Conservation (phyloP, 129 eudicot species). For the Heracleum sosnowskyi region DNA sequence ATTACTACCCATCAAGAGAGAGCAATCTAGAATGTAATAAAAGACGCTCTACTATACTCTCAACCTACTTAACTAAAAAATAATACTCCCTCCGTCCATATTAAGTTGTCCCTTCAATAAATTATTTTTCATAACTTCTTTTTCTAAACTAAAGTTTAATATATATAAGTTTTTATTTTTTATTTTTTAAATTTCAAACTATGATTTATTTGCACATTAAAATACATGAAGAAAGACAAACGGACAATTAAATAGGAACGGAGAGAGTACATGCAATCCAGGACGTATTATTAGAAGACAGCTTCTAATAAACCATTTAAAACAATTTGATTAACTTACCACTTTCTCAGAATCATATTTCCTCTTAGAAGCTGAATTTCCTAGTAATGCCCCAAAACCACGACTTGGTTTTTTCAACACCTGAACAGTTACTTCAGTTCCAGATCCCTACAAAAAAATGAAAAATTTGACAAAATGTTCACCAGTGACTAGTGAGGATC, state of each 20-base stretch:
- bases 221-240: too few species aligned
- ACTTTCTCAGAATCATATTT: slow-evolving; percentile 47
- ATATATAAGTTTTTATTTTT: too few species aligned
- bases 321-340: slow-evolving; percentile 30
- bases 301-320: neutral
- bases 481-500: neutral
- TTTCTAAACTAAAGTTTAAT: too few species aligned
- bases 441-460: slow-evolving; percentile 37
- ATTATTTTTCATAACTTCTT: too few species aligned
- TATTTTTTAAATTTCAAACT: too few species aligned
- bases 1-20: neutral
- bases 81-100: too few species aligned
- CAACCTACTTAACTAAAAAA: neutral
- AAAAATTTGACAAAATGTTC: neutral
- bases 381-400: slow-evolving; percentile 85
- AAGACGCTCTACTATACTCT: neutral
- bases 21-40: neutral
- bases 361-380: slow-evolving; percentile 59
- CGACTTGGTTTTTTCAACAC: slow-evolving; percentile 75
- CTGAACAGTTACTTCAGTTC: slow-evolving; percentile 67
- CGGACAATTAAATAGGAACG: too few species aligned
- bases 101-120: too few species aligned
- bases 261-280: neutral
- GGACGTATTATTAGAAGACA: neutral
- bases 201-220: too few species aligned